Percentiles rank a stretch among this genome's conserved stretches.
Conservation (phyloP, 345 rosid species). For the Garcia nutans region DNA sequence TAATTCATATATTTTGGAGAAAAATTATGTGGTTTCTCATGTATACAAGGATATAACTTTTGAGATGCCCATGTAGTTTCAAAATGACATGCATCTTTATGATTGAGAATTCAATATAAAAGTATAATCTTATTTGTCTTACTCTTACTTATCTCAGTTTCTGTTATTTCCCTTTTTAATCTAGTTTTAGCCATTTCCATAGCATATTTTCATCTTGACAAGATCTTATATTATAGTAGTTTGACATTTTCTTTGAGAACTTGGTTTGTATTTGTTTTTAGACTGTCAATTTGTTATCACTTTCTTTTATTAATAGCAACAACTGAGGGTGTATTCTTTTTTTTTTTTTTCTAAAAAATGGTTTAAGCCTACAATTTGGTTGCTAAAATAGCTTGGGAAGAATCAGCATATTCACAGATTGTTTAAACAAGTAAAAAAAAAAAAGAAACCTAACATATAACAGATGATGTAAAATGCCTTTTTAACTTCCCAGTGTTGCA, state of each 20-base stretch:
- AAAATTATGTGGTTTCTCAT: neutral
- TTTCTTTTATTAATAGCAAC: too few species aligned
- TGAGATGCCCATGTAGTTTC: neutral
- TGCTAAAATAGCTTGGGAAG: too few species aligned
- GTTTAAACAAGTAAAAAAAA: too few species aligned
- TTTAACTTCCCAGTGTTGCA: neutral
- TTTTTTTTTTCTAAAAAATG: too few species aligned
- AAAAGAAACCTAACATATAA: too few species aligned
- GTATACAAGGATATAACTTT: neutral
- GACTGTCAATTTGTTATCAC: too few species aligned
- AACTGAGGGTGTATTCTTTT: too few species aligned
- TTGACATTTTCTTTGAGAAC: neutral
- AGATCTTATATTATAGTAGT: too few species aligned
- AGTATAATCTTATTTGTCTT: too few species aligned
- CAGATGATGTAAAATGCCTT: neutral
- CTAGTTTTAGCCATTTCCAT: neutral
- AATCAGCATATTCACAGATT: too few species aligned
- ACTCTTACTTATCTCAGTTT: neutral
- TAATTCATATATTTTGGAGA: neutral
- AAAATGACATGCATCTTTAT: neutral
- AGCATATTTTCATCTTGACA: neutral
- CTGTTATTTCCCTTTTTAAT: neutral
- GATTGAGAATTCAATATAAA: neutral
- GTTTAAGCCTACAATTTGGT: too few species aligned
- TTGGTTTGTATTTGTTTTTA: too few species aligned